Evolutionary conservation across 1,284 basidiomycete species (phyloP).

Genomic region (Mycosarcoma mackinlayi): DNA sequence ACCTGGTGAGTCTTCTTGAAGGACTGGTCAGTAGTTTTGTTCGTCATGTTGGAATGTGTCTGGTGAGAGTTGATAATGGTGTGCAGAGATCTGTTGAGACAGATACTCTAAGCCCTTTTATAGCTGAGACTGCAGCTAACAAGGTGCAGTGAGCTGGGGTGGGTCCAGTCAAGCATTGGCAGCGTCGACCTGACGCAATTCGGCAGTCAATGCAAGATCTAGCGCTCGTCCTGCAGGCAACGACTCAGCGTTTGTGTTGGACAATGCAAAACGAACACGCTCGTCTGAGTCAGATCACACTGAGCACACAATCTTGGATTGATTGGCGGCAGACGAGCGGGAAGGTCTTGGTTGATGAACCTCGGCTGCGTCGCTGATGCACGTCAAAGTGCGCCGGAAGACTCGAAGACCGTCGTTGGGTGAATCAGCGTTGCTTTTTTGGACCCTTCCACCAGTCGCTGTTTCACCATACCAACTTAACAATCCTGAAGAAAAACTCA

Average conservation of each 20-base stretch:
- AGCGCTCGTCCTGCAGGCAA: too few species aligned
- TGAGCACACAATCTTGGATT: too few species aligned
- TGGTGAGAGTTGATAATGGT: not conserved
- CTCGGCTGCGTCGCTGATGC: slow-evolving; percentile 1
- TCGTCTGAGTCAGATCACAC: slow-evolving; percentile 11
- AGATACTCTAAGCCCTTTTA: not conserved
- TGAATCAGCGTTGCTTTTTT: slow-evolving; percentile 26
- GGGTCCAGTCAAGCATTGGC: too few species aligned
- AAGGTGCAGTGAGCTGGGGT: too few species aligned
- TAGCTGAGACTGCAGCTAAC: not conserved
- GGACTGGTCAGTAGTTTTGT: slow-evolving; percentile 38
- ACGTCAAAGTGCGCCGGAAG: slow-evolving; percentile 31
- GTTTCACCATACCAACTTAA: not conserved
- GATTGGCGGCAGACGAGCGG: too few species aligned
- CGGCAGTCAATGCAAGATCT: slow-evolving; percentile 1
- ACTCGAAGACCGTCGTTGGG: slow-evolving; percentile 23
- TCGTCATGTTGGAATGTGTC: slow-evolving; percentile 16
- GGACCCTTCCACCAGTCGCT: not conserved
- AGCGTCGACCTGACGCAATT: slow-evolving; percentile 2
- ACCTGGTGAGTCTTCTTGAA: slow-evolving; percentile 52
- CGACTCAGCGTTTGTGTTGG: not conserved
- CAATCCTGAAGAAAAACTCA: not conserved
- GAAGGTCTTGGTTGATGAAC: too few species aligned
- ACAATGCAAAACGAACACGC: not conserved
- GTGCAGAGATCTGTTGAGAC: not conserved